phyloP scores from a whole-genome alignment of 495 filamentous ascomycete genomes.

The Xylaria sp. region DNA sequence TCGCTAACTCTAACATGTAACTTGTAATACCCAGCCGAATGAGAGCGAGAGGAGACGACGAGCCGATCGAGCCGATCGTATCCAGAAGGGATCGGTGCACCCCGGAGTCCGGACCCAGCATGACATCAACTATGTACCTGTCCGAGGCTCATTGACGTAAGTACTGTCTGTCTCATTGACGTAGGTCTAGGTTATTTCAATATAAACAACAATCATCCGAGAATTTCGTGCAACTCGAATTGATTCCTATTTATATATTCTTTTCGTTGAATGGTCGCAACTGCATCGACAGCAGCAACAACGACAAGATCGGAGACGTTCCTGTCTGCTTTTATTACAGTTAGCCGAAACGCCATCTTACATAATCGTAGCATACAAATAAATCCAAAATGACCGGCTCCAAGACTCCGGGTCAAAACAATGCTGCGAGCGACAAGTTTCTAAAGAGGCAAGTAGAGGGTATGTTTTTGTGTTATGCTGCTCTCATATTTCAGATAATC shows the following conservation, averaged over 20 bases:
- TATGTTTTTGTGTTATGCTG: background rate
- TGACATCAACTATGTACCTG: conserved; percentile 11
- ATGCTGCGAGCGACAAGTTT: conserved; percentile 36
- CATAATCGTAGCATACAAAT: no score
- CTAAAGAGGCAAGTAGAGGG: conserved; percentile 35
- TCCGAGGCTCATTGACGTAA: conserved; percentile 31
- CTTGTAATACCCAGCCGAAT: no score
- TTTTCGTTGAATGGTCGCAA: background rate
- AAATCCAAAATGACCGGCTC: conserved; percentile 30
- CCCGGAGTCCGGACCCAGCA: background rate
- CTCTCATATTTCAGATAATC: no score
- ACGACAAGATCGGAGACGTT: background rate
- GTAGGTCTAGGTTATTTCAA: background rate
- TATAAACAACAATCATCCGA: background rate
- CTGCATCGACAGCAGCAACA: background rate
- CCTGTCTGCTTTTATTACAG: background rate
- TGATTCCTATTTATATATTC: background rate
- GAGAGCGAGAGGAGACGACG: no score
- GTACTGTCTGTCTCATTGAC: background rate
- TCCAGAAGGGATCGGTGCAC: background rate
- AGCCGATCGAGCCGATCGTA: no score
- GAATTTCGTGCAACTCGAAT: no score
- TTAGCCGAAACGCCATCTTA: no score
- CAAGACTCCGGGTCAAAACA: conserved; percentile 35
- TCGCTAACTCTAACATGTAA: no score